A percentile compares a stretch with the other conserved stretches of the same genome.
Conservation (phyloP, 257 asterid genomes). For the Linderniella brevidens region DNA sequence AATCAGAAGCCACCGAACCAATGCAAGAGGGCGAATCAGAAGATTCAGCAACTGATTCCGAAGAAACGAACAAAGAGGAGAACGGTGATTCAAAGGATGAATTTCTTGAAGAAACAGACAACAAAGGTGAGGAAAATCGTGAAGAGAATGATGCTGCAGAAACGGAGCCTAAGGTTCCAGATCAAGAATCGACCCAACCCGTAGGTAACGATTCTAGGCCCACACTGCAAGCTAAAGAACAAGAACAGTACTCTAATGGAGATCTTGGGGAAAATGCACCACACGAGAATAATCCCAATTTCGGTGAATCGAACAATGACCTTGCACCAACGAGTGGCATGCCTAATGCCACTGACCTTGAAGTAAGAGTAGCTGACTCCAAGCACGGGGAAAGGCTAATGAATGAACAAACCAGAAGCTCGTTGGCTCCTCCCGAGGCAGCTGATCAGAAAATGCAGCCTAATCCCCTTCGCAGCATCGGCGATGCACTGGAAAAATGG, state of each 20-base stretch:
- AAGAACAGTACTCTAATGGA: conserved; percentile 12
- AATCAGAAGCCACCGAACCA: conserved; percentile 28
- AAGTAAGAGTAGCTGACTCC: conserved; percentile 37
- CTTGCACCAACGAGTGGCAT: conserved; percentile 45
- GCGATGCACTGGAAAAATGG: conserved; percentile 93
- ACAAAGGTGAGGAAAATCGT: conserved; percentile 18
- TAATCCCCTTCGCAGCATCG: conserved; percentile 77
- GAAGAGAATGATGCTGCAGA: conserved; percentile 25
- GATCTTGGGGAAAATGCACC: conserved; percentile 30
- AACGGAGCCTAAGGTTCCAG: conserved; percentile 20
- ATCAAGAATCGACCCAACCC: conserved; percentile 20
- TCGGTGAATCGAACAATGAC: conserved; percentile 27
- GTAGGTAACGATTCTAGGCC: conserved; percentile 24
- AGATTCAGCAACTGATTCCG: conserved; percentile 21
- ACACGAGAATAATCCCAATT: conserved; percentile 29
- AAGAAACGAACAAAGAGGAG: conserved; percentile 27
- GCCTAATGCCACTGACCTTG: conserved; percentile 39
- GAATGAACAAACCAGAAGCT: conserved; percentile 22
- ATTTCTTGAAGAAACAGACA: conserved; percentile 27
- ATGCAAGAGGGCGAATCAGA: conserved; percentile 40
- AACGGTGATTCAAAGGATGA: conserved; percentile 14
- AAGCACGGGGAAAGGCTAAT: conserved; percentile 29
- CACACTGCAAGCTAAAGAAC: conserved; percentile 27
- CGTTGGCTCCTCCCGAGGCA: conserved; percentile 28
- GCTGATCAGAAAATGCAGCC: conserved; percentile 38